A percentile compares a stretch with the other conserved stretches of the same genome.
These are phyloP conservation scores for Elaeis oleifera DNA, from an alignment of 202 grass and related monocot species.

Conservation along the genomic window DNA sequence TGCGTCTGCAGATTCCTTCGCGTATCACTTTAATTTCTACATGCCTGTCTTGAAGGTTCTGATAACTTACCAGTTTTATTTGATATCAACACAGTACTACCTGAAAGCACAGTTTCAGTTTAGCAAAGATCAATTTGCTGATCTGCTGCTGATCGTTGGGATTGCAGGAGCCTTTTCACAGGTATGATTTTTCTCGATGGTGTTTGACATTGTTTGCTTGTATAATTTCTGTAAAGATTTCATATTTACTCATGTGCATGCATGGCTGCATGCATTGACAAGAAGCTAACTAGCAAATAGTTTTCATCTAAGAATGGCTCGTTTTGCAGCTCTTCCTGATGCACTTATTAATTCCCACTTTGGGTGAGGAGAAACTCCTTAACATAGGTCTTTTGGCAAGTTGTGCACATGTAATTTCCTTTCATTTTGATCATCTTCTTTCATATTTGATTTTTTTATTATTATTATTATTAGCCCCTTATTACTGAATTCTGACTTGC, in stretches of 20 bases:
- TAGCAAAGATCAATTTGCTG: slow-evolving; percentile 70
- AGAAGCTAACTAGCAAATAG: not conserved
- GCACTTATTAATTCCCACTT: slow-evolving; percentile 54
- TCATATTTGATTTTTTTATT: slow-evolving; percentile 17
- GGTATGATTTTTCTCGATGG: slow-evolving; percentile 26
- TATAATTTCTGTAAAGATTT: too few relatives aligned
- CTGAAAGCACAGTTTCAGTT: slow-evolving; percentile 84
- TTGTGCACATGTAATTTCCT: slow-evolving; percentile 48
- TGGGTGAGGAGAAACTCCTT: slow-evolving; percentile 74
- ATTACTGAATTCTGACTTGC: slow-evolving; percentile 5
- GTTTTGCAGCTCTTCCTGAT: slow-evolving; percentile 58
- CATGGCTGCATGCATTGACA: not conserved
- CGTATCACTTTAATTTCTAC: too few relatives aligned
- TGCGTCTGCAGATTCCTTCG: too few relatives aligned
- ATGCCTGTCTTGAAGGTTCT: not conserved
- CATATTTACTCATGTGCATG: too few relatives aligned
- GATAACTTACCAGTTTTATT: not conserved
- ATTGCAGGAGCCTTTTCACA: slow-evolving; percentile 62
- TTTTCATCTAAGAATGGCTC: slow-evolving; percentile 5
- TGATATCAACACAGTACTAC: slow-evolving; percentile 49
- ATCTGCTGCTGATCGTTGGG: slow-evolving; percentile 71
- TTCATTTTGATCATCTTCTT: slow-evolving; percentile 2
- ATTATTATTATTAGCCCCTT: not conserved
- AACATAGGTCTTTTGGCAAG: slow-evolving; percentile 48
- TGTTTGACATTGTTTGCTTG: too few relatives aligned